These are phyloP conservation scores for Diaporthe citri DNA, from an alignment of 2,329 filamentous ascomycete genomes.

Conservation along the genomic window DNA sequence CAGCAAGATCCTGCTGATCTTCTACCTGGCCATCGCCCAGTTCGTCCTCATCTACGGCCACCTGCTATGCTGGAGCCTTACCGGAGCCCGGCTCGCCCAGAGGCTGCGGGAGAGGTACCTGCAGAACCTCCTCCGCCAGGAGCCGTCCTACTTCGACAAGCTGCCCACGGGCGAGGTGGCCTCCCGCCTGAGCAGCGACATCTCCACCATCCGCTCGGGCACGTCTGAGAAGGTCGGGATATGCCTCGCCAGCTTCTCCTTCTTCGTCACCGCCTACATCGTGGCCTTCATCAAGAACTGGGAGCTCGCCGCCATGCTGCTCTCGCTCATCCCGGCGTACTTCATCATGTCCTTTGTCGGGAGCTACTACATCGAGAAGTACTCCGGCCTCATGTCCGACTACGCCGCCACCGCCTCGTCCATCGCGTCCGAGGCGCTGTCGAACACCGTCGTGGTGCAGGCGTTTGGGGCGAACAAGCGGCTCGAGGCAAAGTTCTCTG, in stretches of 20 bases:
- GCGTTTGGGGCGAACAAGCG: slow-evolving; percentile 72
- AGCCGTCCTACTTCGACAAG: slow-evolving; percentile 74
- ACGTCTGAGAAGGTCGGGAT: slow-evolving; percentile 80
- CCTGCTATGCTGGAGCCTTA: slow-evolving; percentile 73
- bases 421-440: slow-evolving; percentile 73
- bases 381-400: slow-evolving; percentile 63
- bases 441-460: slow-evolving; percentile 73
- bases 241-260: slow-evolving; percentile 71
- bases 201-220: slow-evolving; percentile 75
- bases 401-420: slow-evolving; percentile 70
- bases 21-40: slow-evolving; percentile 74
- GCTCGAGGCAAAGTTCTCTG: slow-evolving; percentile 69
- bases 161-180: slow-evolving; percentile 74
- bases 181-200: slow-evolving; percentile 75
- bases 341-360: slow-evolving; percentile 71
- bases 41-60: slow-evolving; percentile 75
- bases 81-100: slow-evolving; percentile 73
- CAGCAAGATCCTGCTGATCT: slow-evolving; percentile 56
- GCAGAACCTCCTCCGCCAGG: slow-evolving; percentile 69
- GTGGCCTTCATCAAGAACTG: slow-evolving; percentile 76
- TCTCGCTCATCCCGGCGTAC: slow-evolving; percentile 74
- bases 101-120: slow-evolving; percentile 74
- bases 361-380: slow-evolving; percentile 67
- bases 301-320: slow-evolving; percentile 72
- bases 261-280: slow-evolving; percentile 76